phyloP scores from a whole-genome alignment of 176 grass and related monocot species.

The Ampelocalamus luodianensis region DNA sequence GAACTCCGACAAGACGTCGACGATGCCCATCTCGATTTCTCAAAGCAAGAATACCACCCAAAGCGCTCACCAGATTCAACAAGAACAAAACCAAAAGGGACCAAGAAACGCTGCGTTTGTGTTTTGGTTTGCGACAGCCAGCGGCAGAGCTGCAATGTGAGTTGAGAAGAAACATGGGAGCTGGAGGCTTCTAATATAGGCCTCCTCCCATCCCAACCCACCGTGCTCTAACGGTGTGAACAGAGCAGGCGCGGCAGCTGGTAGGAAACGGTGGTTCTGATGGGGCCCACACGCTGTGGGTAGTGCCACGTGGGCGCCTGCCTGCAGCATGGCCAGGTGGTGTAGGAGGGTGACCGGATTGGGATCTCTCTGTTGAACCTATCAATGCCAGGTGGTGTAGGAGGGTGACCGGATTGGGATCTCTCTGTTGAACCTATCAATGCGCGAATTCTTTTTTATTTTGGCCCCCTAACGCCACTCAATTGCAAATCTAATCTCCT shows the following conservation, averaged over 20 bases:
- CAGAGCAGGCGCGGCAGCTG: background rate
- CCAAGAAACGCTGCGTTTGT: background rate
- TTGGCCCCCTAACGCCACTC: too few relatives aligned
- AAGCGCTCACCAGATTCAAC: background rate
- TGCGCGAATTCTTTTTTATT: too few relatives aligned
- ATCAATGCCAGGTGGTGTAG: too few relatives aligned
- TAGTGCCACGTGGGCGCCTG: conserved; percentile 6
- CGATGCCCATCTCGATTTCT: conserved; percentile 44
- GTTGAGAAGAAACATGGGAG: background rate
- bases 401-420: too few relatives aligned
- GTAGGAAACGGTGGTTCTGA: background rate
- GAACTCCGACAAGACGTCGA: conserved; percentile 56
- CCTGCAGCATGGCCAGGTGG: background rate
- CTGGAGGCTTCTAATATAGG: background rate
- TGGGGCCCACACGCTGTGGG: background rate
- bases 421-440: too few relatives aligned
- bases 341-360: background rate
- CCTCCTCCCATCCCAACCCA: too few relatives aligned
- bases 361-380: too few relatives aligned
- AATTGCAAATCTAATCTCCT: too few relatives aligned
- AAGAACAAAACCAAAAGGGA: background rate
- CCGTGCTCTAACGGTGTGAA: too few relatives aligned
- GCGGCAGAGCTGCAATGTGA: too few relatives aligned
- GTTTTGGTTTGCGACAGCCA: background rate
- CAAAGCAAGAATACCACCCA: background rate